These are phyloP conservation scores for Toxicodendron radicans DNA, from an alignment of 345 rosid species.

Conservation along the genomic window DNA sequence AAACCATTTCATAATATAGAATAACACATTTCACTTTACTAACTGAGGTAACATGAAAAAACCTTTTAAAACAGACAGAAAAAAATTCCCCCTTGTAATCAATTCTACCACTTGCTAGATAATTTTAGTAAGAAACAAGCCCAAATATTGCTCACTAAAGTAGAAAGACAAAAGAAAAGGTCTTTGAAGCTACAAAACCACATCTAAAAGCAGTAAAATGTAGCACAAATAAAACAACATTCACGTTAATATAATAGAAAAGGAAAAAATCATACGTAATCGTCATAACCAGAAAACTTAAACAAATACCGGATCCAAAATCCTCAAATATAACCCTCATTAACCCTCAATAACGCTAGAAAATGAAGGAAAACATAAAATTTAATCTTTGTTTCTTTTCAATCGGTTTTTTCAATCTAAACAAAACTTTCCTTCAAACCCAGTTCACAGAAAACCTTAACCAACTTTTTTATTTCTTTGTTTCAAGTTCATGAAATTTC, in stretches of 20 bases:
- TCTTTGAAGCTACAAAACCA: too few species aligned
- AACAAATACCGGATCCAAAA: conserved; percentile 1
- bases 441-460: conserved; percentile 7
- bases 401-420: background rate
- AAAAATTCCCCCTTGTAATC: background rate
- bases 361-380: background rate
- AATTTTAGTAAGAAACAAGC: too few species aligned
- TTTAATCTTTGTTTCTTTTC: background rate
- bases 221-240: background rate
- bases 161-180: too few species aligned
- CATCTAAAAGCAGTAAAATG: background rate
- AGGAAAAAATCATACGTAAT: background rate
- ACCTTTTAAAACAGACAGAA: background rate
- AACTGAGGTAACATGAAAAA: background rate
- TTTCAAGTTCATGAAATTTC: conserved; percentile 1
- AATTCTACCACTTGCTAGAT: background rate
- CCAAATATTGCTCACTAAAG: too few species aligned
- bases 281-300: background rate
- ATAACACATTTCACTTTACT: background rate
- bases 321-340: background rate
- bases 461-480: background rate
- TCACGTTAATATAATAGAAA: background rate
- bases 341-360: background rate
- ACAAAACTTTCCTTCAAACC: background rate
- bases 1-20: background rate